These are phyloP conservation scores for Colletotrichum echinochloae DNA, from an alignment of 2,329 filamentous ascomycete genomes.

Conservation along the genomic window DNA sequence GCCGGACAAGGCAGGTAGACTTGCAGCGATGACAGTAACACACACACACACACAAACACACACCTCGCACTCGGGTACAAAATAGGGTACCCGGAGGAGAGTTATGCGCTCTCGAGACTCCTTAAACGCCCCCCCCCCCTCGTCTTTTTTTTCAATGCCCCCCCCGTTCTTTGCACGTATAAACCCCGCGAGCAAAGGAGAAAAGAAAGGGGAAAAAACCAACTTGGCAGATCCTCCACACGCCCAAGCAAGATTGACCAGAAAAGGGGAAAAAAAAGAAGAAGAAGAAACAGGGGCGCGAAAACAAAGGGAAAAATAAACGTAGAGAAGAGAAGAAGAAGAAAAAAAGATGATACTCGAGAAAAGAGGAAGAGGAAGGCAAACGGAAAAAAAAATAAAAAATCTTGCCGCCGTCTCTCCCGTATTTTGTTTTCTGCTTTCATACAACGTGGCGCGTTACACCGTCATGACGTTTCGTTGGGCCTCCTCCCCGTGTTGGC, in stretches of 20 bases:
- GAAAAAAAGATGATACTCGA: background rate
- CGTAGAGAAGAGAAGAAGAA: no score
- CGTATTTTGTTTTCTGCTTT: background rate
- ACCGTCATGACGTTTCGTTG: constrained; percentile 30
- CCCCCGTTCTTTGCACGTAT: background rate
- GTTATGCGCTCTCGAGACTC: background rate
- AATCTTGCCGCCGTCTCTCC: constrained; percentile 32
- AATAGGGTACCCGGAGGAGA: background rate
- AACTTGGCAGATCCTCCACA: background rate
- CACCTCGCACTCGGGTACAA: background rate
- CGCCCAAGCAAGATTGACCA: background rate
- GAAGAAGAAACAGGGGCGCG: no score
- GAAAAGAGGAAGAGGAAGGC: no score
- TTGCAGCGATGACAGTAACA: background rate
- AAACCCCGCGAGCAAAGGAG: background rate
- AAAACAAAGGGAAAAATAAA: background rate
- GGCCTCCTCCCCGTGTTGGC: background rate
- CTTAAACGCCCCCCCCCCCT: background rate
- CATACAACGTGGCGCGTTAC: constrained; percentile 20
- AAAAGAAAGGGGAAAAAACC: background rate
- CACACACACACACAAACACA: background rate
- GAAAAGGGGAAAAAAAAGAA: background rate
- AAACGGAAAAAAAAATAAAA: background rate
- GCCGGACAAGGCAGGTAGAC: background rate
- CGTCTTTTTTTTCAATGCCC: background rate